A percentile compares a stretch with the other conserved stretches of the same genome.
Evolutionary conservation across 2,329 filamentous ascomycete species (phyloP).

Genomic region (Fusarium pseudoanthophilum): DNA sequence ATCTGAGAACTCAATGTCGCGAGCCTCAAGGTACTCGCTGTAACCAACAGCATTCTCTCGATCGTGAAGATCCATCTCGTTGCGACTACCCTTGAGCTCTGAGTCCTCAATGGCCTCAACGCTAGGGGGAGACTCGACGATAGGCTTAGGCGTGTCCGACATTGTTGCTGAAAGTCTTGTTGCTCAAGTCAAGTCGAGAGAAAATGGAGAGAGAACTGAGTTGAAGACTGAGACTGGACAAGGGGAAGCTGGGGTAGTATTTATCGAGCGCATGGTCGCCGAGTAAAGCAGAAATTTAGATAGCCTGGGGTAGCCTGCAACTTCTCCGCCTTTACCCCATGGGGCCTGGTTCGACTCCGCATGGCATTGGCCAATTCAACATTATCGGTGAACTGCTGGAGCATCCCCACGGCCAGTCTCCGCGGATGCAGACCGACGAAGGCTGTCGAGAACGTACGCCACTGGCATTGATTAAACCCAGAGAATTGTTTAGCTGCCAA

Average conservation of each 20-base stretch:
- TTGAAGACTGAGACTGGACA: not conserved
- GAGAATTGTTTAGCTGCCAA: not conserved
- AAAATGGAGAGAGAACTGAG: too few relatives aligned
- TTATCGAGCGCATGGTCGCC: not conserved
- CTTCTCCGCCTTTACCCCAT: constrained; percentile 1
- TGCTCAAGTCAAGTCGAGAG: not conserved
- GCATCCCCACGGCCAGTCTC: not conserved
- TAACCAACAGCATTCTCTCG: constrained; percentile 5
- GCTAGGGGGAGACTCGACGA: not conserved
- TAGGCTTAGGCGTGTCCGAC: not conserved
- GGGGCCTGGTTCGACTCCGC: constrained; percentile 1
- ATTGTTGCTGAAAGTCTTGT: not conserved
- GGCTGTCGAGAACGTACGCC: not conserved
- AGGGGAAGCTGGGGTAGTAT: not conserved
- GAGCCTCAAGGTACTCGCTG: constrained; percentile 3
- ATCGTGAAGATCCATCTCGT: not conserved
- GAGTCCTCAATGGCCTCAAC: not conserved
- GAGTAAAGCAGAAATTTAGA: not conserved
- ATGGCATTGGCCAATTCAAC: not conserved
- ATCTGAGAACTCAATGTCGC: constrained; percentile 7
- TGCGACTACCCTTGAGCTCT: not conserved
- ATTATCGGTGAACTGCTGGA: not conserved
- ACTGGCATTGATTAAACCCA: not conserved
- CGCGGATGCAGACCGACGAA: not conserved
- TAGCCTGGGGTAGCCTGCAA: not conserved